Evolutionary conservation across 2,329 filamentous ascomycete genomes (phyloP).

Genomic region (Dactylonectria estremocensis): DNA sequence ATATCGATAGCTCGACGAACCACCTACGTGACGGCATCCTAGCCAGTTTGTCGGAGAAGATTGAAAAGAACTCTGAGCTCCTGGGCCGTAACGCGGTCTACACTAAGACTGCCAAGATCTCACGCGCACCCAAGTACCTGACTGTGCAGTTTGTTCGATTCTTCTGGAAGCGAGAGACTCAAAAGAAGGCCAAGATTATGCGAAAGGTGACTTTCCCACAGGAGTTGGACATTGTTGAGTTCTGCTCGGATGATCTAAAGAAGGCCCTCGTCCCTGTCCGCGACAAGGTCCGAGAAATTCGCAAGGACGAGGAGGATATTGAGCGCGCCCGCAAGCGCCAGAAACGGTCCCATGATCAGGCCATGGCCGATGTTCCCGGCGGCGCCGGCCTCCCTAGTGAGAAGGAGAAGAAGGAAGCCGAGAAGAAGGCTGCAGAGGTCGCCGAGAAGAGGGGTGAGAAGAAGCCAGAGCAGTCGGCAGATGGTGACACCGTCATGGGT

Average conservation of each 20-base stretch:
- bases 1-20: slow-evolving; percentile 90
- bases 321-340: slow-evolving; percentile 93
- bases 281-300: slow-evolving; percentile 94
- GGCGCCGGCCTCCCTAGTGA: slow-evolving; percentile 66
- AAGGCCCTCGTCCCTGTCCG: slow-evolving; percentile 90
- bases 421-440: slow-evolving; percentile 57
- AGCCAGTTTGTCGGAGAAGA: slow-evolving; percentile 85
- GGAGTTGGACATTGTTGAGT: slow-evolving; percentile 93
- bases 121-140: slow-evolving; percentile 92
- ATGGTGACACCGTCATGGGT: slow-evolving; percentile 82
- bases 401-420: slow-evolving; percentile 67
- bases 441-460: slow-evolving; percentile 65
- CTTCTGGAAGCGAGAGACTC: slow-evolving; percentile 95
- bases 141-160: slow-evolving; percentile 98
- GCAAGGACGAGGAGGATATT: slow-evolving; percentile 95
- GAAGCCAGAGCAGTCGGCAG: slow-evolving; percentile 56
- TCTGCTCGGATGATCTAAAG: slow-evolving; percentile 92
- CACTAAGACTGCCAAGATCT: slow-evolving; percentile 92
- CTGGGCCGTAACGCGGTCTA: slow-evolving; percentile 86
- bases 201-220: slow-evolving; percentile 97
- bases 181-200: slow-evolving; percentile 99
- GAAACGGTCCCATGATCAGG: slow-evolving; percentile 73
- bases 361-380: slow-evolving; percentile 61
- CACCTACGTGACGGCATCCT: slow-evolving; percentile 91
- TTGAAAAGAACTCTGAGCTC: slow-evolving; percentile 88